Base-by-base conservation (phyloP, 139 green algal species). In the Raphidocelis subcapitata region DNA sequence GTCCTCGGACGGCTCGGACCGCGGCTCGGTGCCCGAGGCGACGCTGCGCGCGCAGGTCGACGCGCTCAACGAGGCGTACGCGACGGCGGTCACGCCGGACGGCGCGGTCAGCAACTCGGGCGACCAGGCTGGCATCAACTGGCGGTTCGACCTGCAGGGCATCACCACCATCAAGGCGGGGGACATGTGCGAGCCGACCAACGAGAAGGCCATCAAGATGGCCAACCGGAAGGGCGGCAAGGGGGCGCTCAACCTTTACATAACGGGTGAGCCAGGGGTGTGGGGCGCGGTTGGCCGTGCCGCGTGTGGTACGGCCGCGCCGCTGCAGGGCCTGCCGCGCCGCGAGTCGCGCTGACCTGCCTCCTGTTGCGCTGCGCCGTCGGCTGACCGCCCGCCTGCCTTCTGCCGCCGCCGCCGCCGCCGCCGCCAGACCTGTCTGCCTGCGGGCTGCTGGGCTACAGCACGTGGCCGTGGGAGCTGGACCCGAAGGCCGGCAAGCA, bases 391-490 rank as follows among this genome's bases (percentile, higher is more conserved):
- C n/a, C n/a, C n/a, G n/a, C n/a, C n/a, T n/a, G n/a, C n/a, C n/a
- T n/a, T n/a, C n/a, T n/a, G n/a, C n/a, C n/a, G n/a, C n/a, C n/a
- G n/a, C n/a, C n/a, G n/a, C n/a, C n/a, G n/a, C n/a, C n/a, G n/a
- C n/a, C n/a, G n/a, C n/a, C n/a, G n/a, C n/a, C n/a, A n/a, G 72
- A 78, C 63, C 54, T 78, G 20, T 67, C 49, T 23, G 62, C 49
- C 4, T 78, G 72, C 24, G 72, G 72, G 31, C 63, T 78, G 63
- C 54, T 78, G 21, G 72, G 72, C 36, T 78, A 78, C 63, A 72
- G 62, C 62, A 78, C 51, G 52, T 78, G 72, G 72, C 72, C 72
- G 10, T 78, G 72, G 72, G 72, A 78, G n/a, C 63, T 72, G 24
- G 54, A 8, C 10, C 41, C 41, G 41, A 8, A 49, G 41, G 8